Percentiles rank a stretch among this genome's conserved stretches.
Evolutionary conservation across 2,329 filamentous ascomycete genomes (phyloP).

Genomic region (Hypoxylon sp.): DNA sequence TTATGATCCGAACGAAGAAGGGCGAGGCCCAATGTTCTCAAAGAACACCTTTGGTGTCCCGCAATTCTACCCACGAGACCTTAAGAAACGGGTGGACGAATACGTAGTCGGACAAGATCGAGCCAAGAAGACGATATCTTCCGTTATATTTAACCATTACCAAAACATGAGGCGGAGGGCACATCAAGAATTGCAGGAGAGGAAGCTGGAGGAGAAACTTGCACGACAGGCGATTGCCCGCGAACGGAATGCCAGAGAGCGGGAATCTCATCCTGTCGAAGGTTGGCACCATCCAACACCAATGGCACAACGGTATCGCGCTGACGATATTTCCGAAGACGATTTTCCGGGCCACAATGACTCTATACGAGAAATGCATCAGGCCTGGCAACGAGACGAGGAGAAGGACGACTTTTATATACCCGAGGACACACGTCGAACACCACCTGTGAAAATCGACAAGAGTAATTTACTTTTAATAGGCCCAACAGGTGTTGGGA

Average conservation of each 20-base stretch:
- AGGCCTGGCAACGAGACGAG: conserved; percentile 53
- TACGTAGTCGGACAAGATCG: conserved; percentile 97
- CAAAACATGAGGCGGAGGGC: conserved; percentile 85
- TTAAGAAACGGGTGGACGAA: conserved; percentile 93
- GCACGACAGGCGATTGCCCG: conserved; percentile 79
- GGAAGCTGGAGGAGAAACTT: conserved; percentile 72
- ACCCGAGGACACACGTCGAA: conserved; percentile 61
- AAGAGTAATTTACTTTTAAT: conserved; percentile 95
- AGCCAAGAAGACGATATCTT: conserved; percentile 92
- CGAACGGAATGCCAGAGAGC: conserved; percentile 72
- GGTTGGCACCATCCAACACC: conserved; percentile 64
- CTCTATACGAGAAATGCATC: conserved; percentile 61
- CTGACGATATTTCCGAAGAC: conserved; percentile 63
- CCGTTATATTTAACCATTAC: conserved; percentile 97
- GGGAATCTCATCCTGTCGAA: conserved; percentile 81
- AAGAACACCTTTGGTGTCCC: conserved; percentile 72
- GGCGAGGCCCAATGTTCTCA: conserved; percentile 72
- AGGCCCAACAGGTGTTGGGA: conserved; percentile 94
- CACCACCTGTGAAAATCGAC: conserved; percentile 79
- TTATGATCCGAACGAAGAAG: conserved; percentile 70
- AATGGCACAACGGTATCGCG: conserved; percentile 43
- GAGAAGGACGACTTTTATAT: conserved; percentile 63
- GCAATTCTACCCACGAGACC: conserved; percentile 74
- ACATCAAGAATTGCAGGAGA: conserved; percentile 79
- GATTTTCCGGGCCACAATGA: conserved; percentile 69